Conservation (phyloP, 345 rosid species). For the Citrus medica region DNA sequence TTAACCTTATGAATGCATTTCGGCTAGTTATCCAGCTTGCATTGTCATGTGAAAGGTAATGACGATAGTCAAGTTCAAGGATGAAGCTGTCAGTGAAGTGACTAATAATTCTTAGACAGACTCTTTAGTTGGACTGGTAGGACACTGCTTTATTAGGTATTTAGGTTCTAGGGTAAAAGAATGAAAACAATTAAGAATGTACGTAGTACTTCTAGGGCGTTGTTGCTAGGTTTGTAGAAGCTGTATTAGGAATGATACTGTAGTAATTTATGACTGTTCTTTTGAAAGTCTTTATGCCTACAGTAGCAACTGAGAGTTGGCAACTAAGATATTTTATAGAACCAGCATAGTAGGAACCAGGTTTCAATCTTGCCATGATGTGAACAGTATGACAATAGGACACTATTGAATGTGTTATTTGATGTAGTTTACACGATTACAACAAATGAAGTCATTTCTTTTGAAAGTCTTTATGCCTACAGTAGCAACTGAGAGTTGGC, state of each 20-base stretch:
- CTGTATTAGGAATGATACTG: not conserved
- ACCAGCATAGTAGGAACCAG: not conserved
- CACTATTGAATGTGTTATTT: not conserved
- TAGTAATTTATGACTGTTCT: not conserved
- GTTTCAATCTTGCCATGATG: not conserved
- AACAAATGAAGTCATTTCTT: no score
- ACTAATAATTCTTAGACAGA: not conserved
- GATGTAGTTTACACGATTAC: not conserved
- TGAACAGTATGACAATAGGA: not conserved
- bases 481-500: not conserved
- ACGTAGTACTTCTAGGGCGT: not conserved
- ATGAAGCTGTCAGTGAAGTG: not conserved
- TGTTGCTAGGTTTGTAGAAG: not conserved
- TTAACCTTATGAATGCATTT: not conserved
- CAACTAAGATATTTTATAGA: not conserved
- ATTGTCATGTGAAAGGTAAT: not conserved
- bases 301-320: not conserved
- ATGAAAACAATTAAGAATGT: not conserved
- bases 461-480: not conserved
- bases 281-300: not conserved
- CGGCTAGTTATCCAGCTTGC: not conserved
- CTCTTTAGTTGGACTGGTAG: not conserved
- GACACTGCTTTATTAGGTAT: not conserved
- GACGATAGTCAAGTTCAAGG: not conserved
- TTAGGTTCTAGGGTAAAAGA: not conserved